Evolutionary conservation across 2,329 filamentous ascomycete species (phyloP), one percentile per base, ranked within the genome.

Genomic region (Fusarium sp.): DNA sequence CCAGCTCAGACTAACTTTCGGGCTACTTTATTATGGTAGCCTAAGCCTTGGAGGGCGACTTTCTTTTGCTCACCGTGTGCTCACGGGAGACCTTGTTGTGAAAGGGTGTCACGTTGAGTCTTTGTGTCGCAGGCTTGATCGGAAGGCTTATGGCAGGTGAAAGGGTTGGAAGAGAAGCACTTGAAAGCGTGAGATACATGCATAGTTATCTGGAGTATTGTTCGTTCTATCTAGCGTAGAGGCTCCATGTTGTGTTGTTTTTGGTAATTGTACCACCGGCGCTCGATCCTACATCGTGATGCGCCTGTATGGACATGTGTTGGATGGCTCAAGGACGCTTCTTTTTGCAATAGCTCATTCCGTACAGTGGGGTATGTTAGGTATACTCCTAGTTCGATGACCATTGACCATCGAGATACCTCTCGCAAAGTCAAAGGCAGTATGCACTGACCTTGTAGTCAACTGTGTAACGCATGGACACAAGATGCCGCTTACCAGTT

Each of bases 201-300:
- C 5, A n/a, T n/a, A 37, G 3, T 4, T 1, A 11, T 37, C 3
- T n/a, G 3, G 1, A 2, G 0, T 11, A 11, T 10, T 34, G 2
- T n/a, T 37, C 3, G 5, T 37, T 11, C 9, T n/a, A 7, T n/a
- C n/a, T 11, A 11, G 11, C 9, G 9, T 6, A n/a, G 9, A 37
- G 34, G 18, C 16, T n/a, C 4, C 34, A 18, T 6, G 9, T 5
- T 34, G 8, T 10, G 31, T 3, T 18, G 31, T 10, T 34, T 6
- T 18, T 34, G 31, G 8, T 34, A 10, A 4, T 18, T 18, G 31
- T 18, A 34, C 4, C 16, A 34, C 16, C 16, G 16, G 16, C 8
- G 16, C 31, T 34, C 2, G 4, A 18, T 34, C 9, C 6, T 6
- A 34, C 16, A 34, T 34, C 16, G 16, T 34, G 16, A 34, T 34